A percentile compares a stretch with the other conserved stretches of the same genome.
Evolutionary conservation across 2,329 filamentous ascomycete species (phyloP).

Genomic region (Diplodia scrobiculata): DNA sequence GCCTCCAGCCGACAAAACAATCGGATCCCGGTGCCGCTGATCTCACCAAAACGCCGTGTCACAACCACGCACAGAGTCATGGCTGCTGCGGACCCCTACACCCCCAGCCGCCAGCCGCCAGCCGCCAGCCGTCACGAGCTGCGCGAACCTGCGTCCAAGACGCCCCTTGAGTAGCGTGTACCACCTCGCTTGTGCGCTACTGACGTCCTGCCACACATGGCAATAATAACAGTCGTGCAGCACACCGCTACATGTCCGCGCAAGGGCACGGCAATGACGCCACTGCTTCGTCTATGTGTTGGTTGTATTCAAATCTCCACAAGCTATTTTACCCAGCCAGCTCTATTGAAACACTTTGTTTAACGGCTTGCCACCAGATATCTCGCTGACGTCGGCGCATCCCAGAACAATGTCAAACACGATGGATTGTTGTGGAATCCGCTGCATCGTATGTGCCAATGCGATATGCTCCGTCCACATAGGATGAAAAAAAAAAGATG

Average conservation of each 20-base stretch:
- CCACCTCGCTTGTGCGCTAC: not conserved
- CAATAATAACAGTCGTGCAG: not conserved
- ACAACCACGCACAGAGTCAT: not conserved
- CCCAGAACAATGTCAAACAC: not conserved
- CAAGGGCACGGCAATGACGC: slow-evolving; percentile 1
- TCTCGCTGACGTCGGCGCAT: not conserved
- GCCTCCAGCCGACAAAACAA: slow-evolving; percentile 4
- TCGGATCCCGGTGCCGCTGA: not conserved
- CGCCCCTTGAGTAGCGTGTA: not conserved
- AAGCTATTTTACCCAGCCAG: slow-evolving; percentile 15
- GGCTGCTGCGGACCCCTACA: no score
- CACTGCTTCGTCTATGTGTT: slow-evolving; percentile 5
- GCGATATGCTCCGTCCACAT: slow-evolving; percentile 4
- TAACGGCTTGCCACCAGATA: not conserved
- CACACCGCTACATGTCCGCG: not conserved
- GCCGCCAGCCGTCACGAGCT: no score
- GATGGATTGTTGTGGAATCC: not conserved
- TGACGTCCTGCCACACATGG: no score
- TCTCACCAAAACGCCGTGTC: not conserved
- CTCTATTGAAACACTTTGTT: slow-evolving; percentile 19
- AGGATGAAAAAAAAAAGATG: not conserved
- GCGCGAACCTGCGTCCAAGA: not conserved
- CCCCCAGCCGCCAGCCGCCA: no score
- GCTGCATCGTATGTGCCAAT: not conserved
- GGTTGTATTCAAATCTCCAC: slow-evolving; percentile 23